Percentiles rank a stretch among this genome's conserved stretches.
These are phyloP conservation scores for Spatholobus suberectus DNA, from an alignment of 306 rosid species.

Conservation along the genomic window DNA sequence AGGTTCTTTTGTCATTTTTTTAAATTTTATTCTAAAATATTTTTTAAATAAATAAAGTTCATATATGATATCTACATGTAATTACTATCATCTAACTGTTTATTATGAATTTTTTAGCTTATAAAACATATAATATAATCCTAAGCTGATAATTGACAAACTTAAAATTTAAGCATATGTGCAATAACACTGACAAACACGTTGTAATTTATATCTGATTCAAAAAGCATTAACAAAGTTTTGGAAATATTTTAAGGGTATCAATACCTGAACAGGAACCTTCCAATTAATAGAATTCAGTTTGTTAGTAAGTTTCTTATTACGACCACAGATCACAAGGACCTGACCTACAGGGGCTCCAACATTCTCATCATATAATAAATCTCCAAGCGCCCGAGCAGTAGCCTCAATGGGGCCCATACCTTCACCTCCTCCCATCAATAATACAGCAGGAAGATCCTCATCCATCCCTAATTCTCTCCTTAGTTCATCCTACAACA, in stretches of 20 bases:
- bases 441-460: constrained; percentile 92
- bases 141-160: not conserved
- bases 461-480: constrained; percentile 90
- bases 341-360: constrained; percentile 85
- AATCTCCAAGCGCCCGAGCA: constrained; percentile 85
- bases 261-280: constrained; percentile 88
- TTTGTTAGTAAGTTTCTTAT: constrained; percentile 82
- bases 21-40: no score
- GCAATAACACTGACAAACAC: not conserved
- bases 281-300: constrained; percentile 77
- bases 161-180: not conserved
- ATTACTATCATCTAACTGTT: no score
- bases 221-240: not conserved
- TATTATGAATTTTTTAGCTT: no score
- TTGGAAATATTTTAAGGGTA: constrained; percentile 6
- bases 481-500: constrained; percentile 69
- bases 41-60: no score
- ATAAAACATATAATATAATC: no score
- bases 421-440: constrained; percentile 99
- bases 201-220: not conserved
- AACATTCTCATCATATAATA: constrained; percentile 64
- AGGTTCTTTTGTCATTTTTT: no score
- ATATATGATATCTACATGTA: no score
- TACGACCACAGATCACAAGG: constrained; percentile 94
- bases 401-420: constrained; percentile 99